Evolutionary conservation across 345 rosid genomes (phyloP), one percentile per base, ranked within the genome.

Genomic region (Murraya koenigii): DNA sequence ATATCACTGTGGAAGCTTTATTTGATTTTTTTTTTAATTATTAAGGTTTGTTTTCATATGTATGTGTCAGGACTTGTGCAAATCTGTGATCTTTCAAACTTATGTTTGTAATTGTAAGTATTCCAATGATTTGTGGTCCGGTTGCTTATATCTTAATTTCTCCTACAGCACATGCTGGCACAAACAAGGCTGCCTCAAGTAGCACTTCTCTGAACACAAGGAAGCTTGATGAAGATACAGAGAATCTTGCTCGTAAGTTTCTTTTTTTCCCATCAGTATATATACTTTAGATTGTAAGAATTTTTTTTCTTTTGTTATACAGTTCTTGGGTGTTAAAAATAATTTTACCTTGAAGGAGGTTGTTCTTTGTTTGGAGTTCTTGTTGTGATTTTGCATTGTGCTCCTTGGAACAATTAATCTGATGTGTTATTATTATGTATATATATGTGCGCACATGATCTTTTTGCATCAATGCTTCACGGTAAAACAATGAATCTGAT

Each of bases 171-270:
- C 88, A 81, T 87, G 99, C 92, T 80, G 98, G 97, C 69, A 77
- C 93, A 15, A 96, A 96, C 88, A 96, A 80, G 82, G 95, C 99
- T 3, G 97, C 99, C 39, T 94, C 98, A 11, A 94, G 97, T 82
- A 81, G 97, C 82, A 92, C 99, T 63, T 76, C 98, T 74, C 71
- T 96, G 78, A 96, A 96, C 85, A 96, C 99, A 7, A 94, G 91
- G 87, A 91, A 88, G 89, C 97, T 94, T 75, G 97, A 94, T 81
- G 98, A 96, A 26, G 98, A 94, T 77, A 90, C 94, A 9, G 99
- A 96, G 88, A 96, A 90, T 61, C 94, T 96, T 60, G 41, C 97
- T 82, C 99, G 99, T 94, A 82, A 86, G 97, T 87, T 52, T 52
- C 22, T 52, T 19, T 23, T 47, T 32, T 62, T 49, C 20, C 8